These are phyloP conservation scores for Cantharellus anzutake DNA, from an alignment of 768 basidiomycete species.

Conservation along the genomic window DNA sequence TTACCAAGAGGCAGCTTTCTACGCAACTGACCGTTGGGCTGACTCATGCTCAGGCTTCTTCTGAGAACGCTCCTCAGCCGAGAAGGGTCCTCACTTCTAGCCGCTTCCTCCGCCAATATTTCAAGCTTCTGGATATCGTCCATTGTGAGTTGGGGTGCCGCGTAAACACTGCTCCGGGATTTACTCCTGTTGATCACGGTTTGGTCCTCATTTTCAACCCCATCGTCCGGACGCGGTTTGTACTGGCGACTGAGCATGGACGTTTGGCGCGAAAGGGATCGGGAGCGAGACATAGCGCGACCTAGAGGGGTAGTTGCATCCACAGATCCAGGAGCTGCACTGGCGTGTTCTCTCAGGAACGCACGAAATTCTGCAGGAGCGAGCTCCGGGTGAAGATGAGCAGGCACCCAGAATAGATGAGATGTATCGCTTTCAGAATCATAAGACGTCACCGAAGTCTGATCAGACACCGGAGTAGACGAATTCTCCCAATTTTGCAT, in stretches of 20 bases:
- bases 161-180: conserved; percentile 47
- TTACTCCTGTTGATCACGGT: conserved; percentile 43
- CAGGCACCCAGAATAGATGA: conserved; percentile 97
- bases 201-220: conserved; percentile 43
- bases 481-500: not conserved
- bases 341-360: conserved; percentile 86
- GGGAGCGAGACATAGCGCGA: conserved; percentile 15
- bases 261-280: conserved; percentile 55
- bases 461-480: conserved; percentile 2
- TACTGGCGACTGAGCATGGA: conserved; percentile 95
- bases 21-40: conserved; percentile 29
- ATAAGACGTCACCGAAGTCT: conserved; percentile 16
- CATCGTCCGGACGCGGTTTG: conserved; percentile 59
- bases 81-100: conserved; percentile 61
- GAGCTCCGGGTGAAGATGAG: conserved; percentile 89
- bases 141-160: conserved; percentile 77
- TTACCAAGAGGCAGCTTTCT: conserved; percentile 10
- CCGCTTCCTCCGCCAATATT: conserved; percentile 79
- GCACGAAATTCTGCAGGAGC: conserved; percentile 90
- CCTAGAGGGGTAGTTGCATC: conserved; percentile 9
- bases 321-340: conserved; percentile 15
- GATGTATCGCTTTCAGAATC: conserved; percentile 48
- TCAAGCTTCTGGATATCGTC: conserved; percentile 89
- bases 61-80: conserved; percentile 60
- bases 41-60: conserved; percentile 74